These are phyloP conservation scores for Eutrema salsugineum DNA, from an alignment of 441 rosid genomes.

Conservation along the genomic window DNA sequence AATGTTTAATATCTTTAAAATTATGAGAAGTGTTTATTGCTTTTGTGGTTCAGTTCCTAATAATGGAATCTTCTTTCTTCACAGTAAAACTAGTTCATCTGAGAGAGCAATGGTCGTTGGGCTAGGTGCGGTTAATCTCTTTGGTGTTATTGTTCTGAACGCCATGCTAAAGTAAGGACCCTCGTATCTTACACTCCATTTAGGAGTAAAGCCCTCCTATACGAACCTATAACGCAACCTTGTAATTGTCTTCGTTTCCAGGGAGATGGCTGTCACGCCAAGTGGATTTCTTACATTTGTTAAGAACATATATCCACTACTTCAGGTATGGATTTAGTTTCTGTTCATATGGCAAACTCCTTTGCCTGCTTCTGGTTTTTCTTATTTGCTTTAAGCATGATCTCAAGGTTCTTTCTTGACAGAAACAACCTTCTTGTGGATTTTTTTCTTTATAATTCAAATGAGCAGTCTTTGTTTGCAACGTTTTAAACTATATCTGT, in stretches of 20 bases:
- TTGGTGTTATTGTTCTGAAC: conserved; percentile 87
- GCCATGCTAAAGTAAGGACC: conserved; percentile 69
- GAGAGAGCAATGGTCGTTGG: conserved; percentile 88
- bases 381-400: neutral
- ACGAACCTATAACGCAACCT: conserved; percentile 26
- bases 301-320: conserved; percentile 67
- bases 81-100: conserved; percentile 68
- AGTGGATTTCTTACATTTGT: conserved; percentile 75
- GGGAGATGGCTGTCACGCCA: conserved; percentile 58
- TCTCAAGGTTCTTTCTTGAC: neutral
- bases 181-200: conserved; percentile 10
- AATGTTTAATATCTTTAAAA: neutral
- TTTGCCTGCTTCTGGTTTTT: neutral
- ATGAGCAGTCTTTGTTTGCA: neutral
- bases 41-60: conserved; percentile 19
- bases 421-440: neutral
- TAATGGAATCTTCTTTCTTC: conserved; percentile 17
- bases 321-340: conserved; percentile 61
- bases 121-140: conserved; percentile 86
- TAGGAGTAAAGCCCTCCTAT: conserved; percentile 53
- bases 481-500: neutral
- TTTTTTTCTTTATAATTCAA: too few relatives aligned
- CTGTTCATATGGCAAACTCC: neutral
- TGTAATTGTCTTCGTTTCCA: conserved; percentile 34
- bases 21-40: neutral